Percentiles rank a stretch among this genome's conserved stretches.
phyloP scores from a whole-genome alignment of 2,329 filamentous ascomycete species.

The Exophiala mesophila region DNA sequence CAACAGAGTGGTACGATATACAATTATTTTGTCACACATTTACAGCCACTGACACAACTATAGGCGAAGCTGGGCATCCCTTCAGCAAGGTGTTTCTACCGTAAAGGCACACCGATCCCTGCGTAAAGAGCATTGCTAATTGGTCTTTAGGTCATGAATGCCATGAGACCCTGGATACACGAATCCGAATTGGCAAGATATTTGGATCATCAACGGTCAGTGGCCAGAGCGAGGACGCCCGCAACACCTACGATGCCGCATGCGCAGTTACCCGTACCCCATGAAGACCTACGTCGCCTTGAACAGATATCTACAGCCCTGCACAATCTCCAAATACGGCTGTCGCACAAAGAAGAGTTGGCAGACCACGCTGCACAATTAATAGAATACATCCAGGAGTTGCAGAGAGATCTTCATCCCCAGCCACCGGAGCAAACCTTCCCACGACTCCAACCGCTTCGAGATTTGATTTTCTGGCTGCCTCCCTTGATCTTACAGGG shows the following conservation, averaged over 20 bases:
- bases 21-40: conserved; percentile 16
- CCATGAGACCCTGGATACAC: conserved; percentile 88
- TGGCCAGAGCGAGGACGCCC: conserved; percentile 34
- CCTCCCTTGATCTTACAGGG: conserved; percentile 78
- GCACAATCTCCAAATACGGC: conserved; percentile 51
- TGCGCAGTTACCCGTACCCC: conserved; percentile 27
- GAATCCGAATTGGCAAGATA: conserved; percentile 61
- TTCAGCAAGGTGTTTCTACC: conserved; percentile 86
- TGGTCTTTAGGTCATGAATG: conserved; percentile 65
- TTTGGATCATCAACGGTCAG: conserved; percentile 37
- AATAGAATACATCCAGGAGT: conserved; percentile 66
- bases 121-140: background rate
- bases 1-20: conserved; percentile 78
- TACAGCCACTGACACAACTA: conserved; percentile 32
- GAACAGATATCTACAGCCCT: conserved; percentile 64
- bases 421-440: conserved; percentile 79
- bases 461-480: conserved; percentile 94
- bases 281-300: conserved; percentile 64
- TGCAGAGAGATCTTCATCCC: conserved; percentile 64
- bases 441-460: conserved; percentile 77
- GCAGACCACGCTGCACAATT: conserved; percentile 64
- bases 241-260: conserved; percentile 31
- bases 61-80: conserved; percentile 86
- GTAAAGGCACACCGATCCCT: conserved; percentile 49
- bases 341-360: conserved; percentile 66